Conservation (phyloP, 768 basidiomycete genomes). For the Gelatoporia subvermispora region DNA sequence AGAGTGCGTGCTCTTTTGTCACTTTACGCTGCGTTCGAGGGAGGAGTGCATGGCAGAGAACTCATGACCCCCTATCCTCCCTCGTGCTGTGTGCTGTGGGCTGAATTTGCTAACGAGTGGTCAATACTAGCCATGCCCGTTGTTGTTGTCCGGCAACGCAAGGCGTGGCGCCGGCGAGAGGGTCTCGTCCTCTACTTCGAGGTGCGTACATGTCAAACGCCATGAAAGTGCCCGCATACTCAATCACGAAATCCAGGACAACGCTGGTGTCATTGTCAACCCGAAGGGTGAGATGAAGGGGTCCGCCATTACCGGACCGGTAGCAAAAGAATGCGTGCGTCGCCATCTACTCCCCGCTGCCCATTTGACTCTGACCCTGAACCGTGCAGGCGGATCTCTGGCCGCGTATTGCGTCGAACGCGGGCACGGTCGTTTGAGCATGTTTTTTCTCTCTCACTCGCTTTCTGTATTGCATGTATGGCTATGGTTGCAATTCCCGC, state of each 20-base stretch:
- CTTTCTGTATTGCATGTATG: conserved; percentile 26
- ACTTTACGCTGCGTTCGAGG: too few relatives aligned
- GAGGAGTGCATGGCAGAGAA: background rate
- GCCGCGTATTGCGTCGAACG: conserved; percentile 99
- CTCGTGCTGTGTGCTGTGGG: conserved; percentile 2
- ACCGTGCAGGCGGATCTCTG: conserved; percentile 83
- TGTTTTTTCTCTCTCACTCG: conserved; percentile 15
- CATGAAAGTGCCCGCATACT: background rate
- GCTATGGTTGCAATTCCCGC: conserved; percentile 18
- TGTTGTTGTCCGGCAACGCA: conserved; percentile 95
- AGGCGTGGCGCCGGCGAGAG: conserved; percentile 96
- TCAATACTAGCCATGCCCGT: conserved; percentile 80
- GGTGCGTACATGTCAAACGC: conserved; percentile 34
- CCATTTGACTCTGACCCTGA: background rate
- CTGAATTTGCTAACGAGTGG: conserved; percentile 8
- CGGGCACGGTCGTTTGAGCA: conserved; percentile 91
- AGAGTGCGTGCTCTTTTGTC: conserved; percentile 60
- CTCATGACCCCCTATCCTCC: background rate
- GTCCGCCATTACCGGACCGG: conserved; percentile 91
- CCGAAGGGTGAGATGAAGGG: conserved; percentile 99
- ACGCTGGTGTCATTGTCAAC: conserved; percentile 96
- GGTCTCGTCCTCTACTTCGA: conserved; percentile 99
- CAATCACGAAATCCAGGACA: conserved; percentile 49
- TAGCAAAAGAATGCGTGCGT: conserved; percentile 99
- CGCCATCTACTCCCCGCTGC: background rate